These are phyloP conservation scores for Colletotrichum cordylinicola DNA, from an alignment of 2,329 filamentous ascomycete species.

Conservation along the genomic window DNA sequence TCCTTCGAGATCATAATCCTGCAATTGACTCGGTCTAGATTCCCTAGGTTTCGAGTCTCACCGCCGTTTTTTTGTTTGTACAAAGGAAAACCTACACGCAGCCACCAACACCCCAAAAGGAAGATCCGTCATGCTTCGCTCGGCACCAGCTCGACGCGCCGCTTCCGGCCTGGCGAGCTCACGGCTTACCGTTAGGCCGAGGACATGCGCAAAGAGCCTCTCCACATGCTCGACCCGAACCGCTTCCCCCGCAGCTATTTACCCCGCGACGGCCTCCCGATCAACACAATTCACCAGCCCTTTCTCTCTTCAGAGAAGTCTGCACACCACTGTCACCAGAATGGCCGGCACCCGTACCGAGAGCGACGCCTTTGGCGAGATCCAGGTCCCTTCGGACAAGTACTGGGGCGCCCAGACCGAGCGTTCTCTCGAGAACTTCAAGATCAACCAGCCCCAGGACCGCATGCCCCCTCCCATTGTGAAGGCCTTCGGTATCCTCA, in stretches of 20 bases:
- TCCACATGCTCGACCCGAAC: constrained; percentile 22
- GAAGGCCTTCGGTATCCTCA: constrained; percentile 94
- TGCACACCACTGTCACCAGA: constrained; percentile 52
- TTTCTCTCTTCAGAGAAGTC: constrained; percentile 18
- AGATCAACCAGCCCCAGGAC: constrained; percentile 98
- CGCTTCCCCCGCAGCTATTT: constrained; percentile 17
- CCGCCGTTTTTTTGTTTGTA: not conserved
- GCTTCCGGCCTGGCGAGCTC: constrained; percentile 20
- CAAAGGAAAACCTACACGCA: not conserved
- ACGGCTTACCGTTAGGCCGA: constrained; percentile 19
- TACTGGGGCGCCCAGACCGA: constrained; percentile 99
- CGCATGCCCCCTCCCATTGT: constrained; percentile 95
- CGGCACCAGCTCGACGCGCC: constrained; percentile 19
- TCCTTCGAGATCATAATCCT: not conserved
- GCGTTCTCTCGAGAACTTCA: constrained; percentile 96
- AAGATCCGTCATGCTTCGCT: constrained; percentile 13
- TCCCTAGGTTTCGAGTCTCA: not conserved
- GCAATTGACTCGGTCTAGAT: constrained; percentile 1
- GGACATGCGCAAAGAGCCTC: constrained; percentile 20
- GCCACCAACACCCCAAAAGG: not conserved
- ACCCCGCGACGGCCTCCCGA: constrained; percentile 15
- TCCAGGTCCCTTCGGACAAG: constrained; percentile 89
- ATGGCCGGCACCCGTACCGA: constrained; percentile 75
- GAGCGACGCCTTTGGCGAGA: constrained; percentile 96
- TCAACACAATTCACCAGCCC: constrained; percentile 8